Percentiles rank a stretch among this genome's conserved stretches.
Conservation (phyloP, 805 yeast genomes). For the Kodamaea restingae region DNA sequence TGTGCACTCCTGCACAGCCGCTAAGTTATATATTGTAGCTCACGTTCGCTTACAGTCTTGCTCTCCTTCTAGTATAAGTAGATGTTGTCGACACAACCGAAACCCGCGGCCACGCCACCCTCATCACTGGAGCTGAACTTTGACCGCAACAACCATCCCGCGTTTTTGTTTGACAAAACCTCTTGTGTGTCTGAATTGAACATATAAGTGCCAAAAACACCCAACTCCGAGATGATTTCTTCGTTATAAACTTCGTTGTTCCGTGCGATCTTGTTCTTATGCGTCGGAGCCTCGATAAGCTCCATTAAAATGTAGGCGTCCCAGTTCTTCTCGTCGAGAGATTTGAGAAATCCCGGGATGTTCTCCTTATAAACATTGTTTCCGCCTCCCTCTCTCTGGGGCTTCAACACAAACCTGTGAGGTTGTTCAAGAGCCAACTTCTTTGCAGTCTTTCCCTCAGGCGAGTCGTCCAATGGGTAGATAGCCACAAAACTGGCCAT, state of each 20-base stretch:
- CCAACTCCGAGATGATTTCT: conserved; percentile 83
- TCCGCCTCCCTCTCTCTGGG: conserved; percentile 99
- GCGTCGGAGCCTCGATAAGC: conserved; percentile 72
- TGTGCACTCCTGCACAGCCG: no score
- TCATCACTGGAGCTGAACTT: conserved; percentile 85
- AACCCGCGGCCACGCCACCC: conserved; percentile 99
- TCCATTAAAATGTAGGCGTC: conserved; percentile 92
- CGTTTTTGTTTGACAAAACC: conserved; percentile 56
- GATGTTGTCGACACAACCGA: conserved; percentile 91
- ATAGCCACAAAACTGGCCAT: conserved; percentile 76
- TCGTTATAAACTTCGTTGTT: conserved; percentile 61
- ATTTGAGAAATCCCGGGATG: conserved; percentile 68
- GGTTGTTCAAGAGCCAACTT: conserved; percentile 66
- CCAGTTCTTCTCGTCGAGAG: conserved; percentile 70
- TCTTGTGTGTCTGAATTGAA: conserved; percentile 64
- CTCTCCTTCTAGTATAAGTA: conserved; percentile 45
- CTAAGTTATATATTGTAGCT: background rate
- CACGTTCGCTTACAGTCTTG: no score
- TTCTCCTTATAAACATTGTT: conserved; percentile 85
- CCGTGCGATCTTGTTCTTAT: conserved; percentile 66
- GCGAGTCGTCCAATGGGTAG: conserved; percentile 76
- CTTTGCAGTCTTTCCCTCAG: conserved; percentile 58
- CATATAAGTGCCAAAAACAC: conserved; percentile 79
- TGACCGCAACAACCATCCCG: conserved; percentile 87
- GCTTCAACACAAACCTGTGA: conserved; percentile 78